These are phyloP conservation scores for Epichloe sylvatica DNA, from an alignment of 2,329 filamentous ascomycete genomes.

Conservation along the genomic window DNA sequence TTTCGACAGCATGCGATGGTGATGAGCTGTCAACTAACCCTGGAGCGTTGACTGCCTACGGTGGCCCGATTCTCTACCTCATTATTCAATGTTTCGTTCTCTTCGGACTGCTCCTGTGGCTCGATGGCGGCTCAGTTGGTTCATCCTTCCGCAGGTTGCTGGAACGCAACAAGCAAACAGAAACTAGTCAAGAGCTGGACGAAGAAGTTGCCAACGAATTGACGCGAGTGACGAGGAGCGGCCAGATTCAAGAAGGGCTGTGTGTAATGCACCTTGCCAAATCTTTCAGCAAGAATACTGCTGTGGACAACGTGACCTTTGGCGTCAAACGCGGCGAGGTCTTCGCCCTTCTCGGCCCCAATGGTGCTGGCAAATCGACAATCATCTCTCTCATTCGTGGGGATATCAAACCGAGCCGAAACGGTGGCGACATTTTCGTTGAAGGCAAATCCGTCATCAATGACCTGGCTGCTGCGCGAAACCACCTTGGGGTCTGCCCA, in stretches of 20 bases:
- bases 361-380: slow-evolving; percentile 83
- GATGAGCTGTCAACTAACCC: slow-evolving; percentile 52
- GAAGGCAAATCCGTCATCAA: slow-evolving; percentile 63
- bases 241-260: slow-evolving; percentile 45
- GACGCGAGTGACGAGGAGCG: slow-evolving; percentile 36
- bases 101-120: slow-evolving; percentile 62
- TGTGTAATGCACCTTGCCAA: slow-evolving; percentile 73
- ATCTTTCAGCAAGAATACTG: slow-evolving; percentile 58
- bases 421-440: slow-evolving; percentile 67
- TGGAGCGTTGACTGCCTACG: slow-evolving; percentile 58
- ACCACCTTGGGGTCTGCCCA: slow-evolving; percentile 79
- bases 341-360: slow-evolving; percentile 79
- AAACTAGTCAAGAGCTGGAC: slow-evolving; percentile 27
- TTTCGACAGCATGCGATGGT: slow-evolving; percentile 62
- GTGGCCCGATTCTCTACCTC: slow-evolving; percentile 73
- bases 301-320: slow-evolving; percentile 82
- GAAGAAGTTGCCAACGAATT: slow-evolving; percentile 54
- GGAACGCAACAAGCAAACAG: slow-evolving; percentile 15
- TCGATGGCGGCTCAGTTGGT: slow-evolving; percentile 60
- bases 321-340: slow-evolving; percentile 68
- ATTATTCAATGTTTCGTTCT: slow-evolving; percentile 58
- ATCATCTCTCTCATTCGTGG: slow-evolving; percentile 81
- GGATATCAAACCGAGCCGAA: slow-evolving; percentile 59
- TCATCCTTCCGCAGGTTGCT: slow-evolving; percentile 33
- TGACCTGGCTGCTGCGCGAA: slow-evolving; percentile 56